These are phyloP conservation scores for Termitomyces sp. DNA, from an alignment of 768 basidiomycete species.

Conservation along the genomic window DNA sequence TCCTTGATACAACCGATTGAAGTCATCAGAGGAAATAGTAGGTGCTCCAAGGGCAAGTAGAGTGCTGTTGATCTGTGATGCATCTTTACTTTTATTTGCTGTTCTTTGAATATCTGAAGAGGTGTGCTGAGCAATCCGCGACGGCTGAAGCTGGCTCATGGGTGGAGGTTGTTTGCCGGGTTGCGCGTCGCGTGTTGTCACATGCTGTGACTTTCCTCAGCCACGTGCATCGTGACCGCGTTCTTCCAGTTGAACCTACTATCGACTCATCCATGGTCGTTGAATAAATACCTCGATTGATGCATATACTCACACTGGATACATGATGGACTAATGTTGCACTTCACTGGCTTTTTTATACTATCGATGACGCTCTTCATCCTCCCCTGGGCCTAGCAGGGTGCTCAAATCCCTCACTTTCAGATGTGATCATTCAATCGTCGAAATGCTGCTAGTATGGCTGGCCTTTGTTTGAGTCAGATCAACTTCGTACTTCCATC, in stretches of 20 bases:
- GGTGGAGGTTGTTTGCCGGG: not conserved
- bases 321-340: not conserved
- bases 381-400: not conserved
- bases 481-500: not conserved
- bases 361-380: not conserved
- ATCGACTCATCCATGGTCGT: no score
- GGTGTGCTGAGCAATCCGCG: conserved; percentile 7
- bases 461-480: not conserved
- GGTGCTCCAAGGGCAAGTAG: conserved; percentile 17
- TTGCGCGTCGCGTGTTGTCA: not conserved
- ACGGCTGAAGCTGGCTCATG: not conserved
- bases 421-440: not conserved
- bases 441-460: not conserved
- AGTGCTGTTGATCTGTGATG: conserved; percentile 5
- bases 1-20: conserved; percentile 16
- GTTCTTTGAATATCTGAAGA: not conserved
- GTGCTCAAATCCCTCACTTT: not conserved
- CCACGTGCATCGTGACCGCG: no score
- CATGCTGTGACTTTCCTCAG: not conserved
- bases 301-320: not conserved
- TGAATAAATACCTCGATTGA: not conserved
- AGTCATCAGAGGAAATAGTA: conserved; percentile 12
- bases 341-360: no score
- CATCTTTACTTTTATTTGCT: not conserved
- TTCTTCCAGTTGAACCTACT: no score